Percentiles rank a stretch among this genome's conserved stretches.
These are phyloP conservation scores for Paspalum vaginatum DNA, from an alignment of 176 grass and related monocot genomes.

Conservation along the genomic window DNA sequence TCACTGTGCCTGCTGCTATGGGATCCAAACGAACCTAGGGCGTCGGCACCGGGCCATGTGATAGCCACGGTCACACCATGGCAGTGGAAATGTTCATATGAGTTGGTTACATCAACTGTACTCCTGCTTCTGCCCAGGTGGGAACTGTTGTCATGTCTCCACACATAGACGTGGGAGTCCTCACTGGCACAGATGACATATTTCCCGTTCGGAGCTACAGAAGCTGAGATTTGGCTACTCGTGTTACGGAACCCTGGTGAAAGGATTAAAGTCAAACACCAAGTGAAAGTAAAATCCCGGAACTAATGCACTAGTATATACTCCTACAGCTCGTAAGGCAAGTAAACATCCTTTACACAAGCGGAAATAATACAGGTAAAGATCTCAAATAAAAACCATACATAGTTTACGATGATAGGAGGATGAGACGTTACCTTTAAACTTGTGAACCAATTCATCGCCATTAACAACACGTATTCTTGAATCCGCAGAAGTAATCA, in stretches of 20 bases:
- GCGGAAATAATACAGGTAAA: not conserved
- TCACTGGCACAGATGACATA: conserved; percentile 92
- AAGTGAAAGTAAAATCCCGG: not conserved
- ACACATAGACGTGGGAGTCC: conserved; percentile 93
- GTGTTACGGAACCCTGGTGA: conserved; percentile 90
- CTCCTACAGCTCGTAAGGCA: not conserved
- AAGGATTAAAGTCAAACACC: conserved; percentile 14
- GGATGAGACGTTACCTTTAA: conserved; percentile 72
- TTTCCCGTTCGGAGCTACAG: conserved; percentile 83
- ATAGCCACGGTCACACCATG: conserved; percentile 78
- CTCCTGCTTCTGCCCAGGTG: conserved; percentile 77
- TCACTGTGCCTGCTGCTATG: conserved; percentile 54
- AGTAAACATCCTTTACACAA: not conserved
- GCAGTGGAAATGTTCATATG: conserved; percentile 94
- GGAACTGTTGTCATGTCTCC: conserved; percentile 86
- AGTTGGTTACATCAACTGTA: conserved; percentile 70
- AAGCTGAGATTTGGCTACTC: conserved; percentile 97
- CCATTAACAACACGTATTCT: conserved; percentile 98
- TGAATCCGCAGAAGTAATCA: conserved; percentile 98
- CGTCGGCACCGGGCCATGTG: conserved; percentile 74
- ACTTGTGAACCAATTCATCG: conserved; percentile 88
- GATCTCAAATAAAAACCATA: not conserved
- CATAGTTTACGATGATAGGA: not conserved
- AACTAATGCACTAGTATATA: not conserved
- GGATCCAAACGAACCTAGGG: conserved; percentile 35